Percentiles rank a stretch among this genome's conserved stretches.
Evolutionary conservation across 352 stramenopile genomes (phyloP).

Genomic region (Blastocystis hominis): DNA sequence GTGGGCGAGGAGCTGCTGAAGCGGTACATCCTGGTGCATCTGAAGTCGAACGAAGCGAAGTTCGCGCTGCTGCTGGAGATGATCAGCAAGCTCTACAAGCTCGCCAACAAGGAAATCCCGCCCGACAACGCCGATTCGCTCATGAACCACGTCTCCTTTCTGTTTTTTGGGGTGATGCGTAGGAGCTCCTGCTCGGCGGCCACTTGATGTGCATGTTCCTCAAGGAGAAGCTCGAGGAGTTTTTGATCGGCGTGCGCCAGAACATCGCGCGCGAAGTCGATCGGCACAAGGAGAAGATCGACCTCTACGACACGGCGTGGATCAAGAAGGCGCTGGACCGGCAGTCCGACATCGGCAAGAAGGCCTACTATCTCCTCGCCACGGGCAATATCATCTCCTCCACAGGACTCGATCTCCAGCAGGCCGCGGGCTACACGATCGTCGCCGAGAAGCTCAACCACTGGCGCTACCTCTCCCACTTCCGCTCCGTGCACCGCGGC

Average conservation of each 20-base stretch:
- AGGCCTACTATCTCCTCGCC: constrained; percentile 94
- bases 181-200: constrained; percentile 55
- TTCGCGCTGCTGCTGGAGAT: constrained; percentile 86
- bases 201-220: constrained; percentile 76
- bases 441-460: constrained; percentile 98
- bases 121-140: constrained; percentile 95
- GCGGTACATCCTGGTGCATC: constrained; percentile 91
- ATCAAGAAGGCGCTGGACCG: constrained; percentile 83
- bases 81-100: constrained; percentile 94
- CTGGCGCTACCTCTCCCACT: constrained; percentile 95
- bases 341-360: constrained; percentile 77
- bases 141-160: constrained; percentile 89
- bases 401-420: constrained; percentile 91
- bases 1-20: constrained; percentile 70
- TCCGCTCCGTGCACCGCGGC: constrained; percentile 91
- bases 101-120: constrained; percentile 80
- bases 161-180: constrained; percentile 72
- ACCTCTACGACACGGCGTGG: constrained; percentile 64
- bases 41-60: constrained; percentile 78
- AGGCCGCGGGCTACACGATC: constrained; percentile 92
- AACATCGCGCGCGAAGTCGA: constrained; percentile 68
- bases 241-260: constrained; percentile 68
- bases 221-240: constrained; percentile 95
- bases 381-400: constrained; percentile 93
- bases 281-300: constrained; percentile 63